A percentile compares a stretch with the other conserved stretches of the same genome.
phyloP scores from a whole-genome alignment of 345 rosid species.

The Euphorbia lathyris region DNA sequence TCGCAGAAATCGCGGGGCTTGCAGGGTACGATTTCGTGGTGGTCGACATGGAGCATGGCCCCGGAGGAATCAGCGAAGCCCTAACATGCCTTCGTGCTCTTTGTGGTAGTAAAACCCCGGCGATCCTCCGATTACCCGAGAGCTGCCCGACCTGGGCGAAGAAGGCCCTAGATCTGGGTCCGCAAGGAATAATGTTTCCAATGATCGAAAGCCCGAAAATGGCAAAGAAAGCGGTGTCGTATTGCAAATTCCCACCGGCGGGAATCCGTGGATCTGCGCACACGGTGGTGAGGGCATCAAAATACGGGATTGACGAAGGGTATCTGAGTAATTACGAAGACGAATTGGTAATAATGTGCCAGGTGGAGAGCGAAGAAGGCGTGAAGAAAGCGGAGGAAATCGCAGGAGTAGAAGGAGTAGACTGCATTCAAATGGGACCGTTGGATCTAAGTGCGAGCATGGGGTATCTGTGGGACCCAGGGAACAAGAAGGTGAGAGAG shows the following conservation, averaged over 20 bases:
- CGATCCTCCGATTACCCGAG: slow-evolving; percentile 81
- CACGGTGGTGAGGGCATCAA: slow-evolving; percentile 73
- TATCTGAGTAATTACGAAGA: slow-evolving; percentile 62
- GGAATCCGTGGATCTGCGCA: slow-evolving; percentile 90
- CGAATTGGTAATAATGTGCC: slow-evolving; percentile 80
- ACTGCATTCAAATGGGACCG: slow-evolving; percentile 94
- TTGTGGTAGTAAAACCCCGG: slow-evolving; percentile 50
- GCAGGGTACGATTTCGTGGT: slow-evolving; percentile 89
- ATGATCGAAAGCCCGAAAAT: slow-evolving; percentile 65
- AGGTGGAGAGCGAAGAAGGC: slow-evolving; percentile 74
- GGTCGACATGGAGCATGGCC: slow-evolving; percentile 96
- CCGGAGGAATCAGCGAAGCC: slow-evolving; percentile 74
- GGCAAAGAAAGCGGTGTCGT: slow-evolving; percentile 75
- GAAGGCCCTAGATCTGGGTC: slow-evolving; percentile 88
- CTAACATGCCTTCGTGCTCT: slow-evolving; percentile 68
- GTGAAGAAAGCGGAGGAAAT: slow-evolving; percentile 68
- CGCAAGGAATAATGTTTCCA: slow-evolving; percentile 90
- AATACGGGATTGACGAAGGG: slow-evolving; percentile 80
- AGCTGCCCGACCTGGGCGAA: slow-evolving; percentile 69
- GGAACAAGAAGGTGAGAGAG: slow-evolving; percentile 77
- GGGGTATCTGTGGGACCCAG: slow-evolving; percentile 93
- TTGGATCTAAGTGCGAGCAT: slow-evolving; percentile 84
- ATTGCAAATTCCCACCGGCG: slow-evolving; percentile 73
- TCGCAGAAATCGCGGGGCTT: slow-evolving; percentile 81
- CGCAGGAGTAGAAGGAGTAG: slow-evolving; percentile 80